Evolutionary conservation across 169 alveolate genomes (phyloP), one percentile per base, ranked within the genome.

Genomic region (Eimeria nieschulzi): DNA sequence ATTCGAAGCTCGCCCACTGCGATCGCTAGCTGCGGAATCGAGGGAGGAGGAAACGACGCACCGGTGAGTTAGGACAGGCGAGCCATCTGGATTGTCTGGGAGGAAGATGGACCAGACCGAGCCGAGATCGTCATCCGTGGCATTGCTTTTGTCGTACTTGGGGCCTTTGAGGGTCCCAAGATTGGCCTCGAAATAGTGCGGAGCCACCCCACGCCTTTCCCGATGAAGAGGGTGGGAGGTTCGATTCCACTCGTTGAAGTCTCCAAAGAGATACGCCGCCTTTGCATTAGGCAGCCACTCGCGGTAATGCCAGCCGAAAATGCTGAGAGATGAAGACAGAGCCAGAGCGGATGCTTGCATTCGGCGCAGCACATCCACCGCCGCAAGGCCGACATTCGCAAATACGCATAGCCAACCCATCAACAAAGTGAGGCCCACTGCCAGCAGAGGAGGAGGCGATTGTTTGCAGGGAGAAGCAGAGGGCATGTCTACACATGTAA

Each of bases 181-280:
- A 13, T 59, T 26, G 72, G 87, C 83, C 82, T 73, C 88, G 78
- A 87, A 76, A 82, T 75, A 87, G 83, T 15, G 71, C 13, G 93
- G 87, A 9, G 83, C 64, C 53, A 61, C 87, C 26, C 59, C 93
- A 8, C 80, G 61, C 26, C 71, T 59, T 61, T 94, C 96, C 19
- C 93, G 91, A 23, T 51, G 63, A 71, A 94, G 92, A 15, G 93
- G 95, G 90, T 94, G 95, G 54, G 95, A 91, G 51, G 93, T 63
- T 71, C 94, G 90, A 75, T 94, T 86, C 97, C 97, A 95, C 87
- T 73, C 83, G 93, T 95, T 95, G 92, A 95, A 95, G 73, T 87
- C 96, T 1, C 97, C 97, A 9, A 95, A 93, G 61, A 95, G 94
- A 71, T 66, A 94, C 33, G 92, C 95, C 82, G 90, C 93, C 94